Conservation (phyloP, 257 asterid species). For the Gentiana macrophylla region DNA sequence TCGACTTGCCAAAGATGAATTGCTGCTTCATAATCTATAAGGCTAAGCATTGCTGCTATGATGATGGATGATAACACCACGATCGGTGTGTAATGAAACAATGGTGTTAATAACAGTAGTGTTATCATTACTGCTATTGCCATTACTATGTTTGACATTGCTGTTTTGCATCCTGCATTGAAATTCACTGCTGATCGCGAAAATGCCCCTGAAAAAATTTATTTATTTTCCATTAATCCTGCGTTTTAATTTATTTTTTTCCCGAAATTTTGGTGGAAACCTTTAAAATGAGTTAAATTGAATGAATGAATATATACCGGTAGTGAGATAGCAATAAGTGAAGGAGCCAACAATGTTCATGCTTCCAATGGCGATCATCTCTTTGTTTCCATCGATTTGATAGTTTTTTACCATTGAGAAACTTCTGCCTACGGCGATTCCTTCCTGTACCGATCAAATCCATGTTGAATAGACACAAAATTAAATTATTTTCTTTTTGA, state of each 20-base stretch:
- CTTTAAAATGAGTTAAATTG: no score
- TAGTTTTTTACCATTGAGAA: constrained; percentile 90
- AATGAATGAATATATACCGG: constrained; percentile 33
- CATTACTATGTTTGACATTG: constrained; percentile 92
- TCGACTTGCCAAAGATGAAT: constrained; percentile 81
- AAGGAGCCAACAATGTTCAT: constrained; percentile 93
- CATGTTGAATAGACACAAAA: no score
- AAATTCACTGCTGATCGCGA: constrained; percentile 94
- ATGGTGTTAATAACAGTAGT: constrained; percentile 60
- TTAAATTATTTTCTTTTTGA: no score
- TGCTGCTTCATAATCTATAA: constrained; percentile 82
- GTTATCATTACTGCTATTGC: constrained; percentile 85
- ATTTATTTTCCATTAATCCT: not conserved
- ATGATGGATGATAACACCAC: constrained; percentile 86
- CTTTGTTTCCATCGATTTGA: constrained; percentile 94
- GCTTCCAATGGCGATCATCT: constrained; percentile 89
- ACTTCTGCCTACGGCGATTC: constrained; percentile 94
- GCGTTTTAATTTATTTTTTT: not conserved
- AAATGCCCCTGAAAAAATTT: constrained; percentile 55
- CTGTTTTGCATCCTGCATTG: constrained; percentile 96
- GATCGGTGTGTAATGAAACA: constrained; percentile 81
- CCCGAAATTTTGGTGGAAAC: not conserved
- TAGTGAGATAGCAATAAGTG: constrained; percentile 86
- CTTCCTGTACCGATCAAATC: constrained; percentile 48
- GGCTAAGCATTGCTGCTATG: constrained; percentile 90